phyloP scores from a whole-genome alignment of 2,329 filamentous ascomycete species.

The Metarhizium anisopliae region DNA sequence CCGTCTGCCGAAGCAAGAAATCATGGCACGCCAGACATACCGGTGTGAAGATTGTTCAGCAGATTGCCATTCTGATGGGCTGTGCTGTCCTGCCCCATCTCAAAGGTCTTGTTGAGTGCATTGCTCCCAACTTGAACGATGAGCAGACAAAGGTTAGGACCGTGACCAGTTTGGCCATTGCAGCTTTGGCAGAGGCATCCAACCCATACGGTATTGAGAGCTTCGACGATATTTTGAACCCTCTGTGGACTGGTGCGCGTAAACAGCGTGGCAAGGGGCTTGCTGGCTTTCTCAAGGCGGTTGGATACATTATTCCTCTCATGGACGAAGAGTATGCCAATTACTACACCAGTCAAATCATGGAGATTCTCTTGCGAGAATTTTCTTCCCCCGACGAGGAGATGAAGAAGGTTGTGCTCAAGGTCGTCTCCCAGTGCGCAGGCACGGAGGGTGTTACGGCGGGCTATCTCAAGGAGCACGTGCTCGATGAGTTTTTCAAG shows the following conservation, averaged over 20 bases:
- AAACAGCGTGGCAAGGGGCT: slow-evolving; percentile 96
- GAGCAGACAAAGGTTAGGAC: slow-evolving; percentile 97
- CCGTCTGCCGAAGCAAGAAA: slow-evolving; percentile 96
- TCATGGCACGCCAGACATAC: slow-evolving; percentile 98
- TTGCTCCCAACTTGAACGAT: slow-evolving; percentile 90
- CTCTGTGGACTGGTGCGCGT: slow-evolving; percentile 89
- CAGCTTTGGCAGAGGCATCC: slow-evolving; percentile 87
- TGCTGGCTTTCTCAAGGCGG: slow-evolving; percentile 91
- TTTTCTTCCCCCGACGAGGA: slow-evolving; percentile 97
- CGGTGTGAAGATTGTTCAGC: slow-evolving; percentile 97
- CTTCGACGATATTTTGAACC: slow-evolving; percentile 95
- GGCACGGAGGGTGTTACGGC: slow-evolving; percentile 92
- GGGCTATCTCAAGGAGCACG: slow-evolving; percentile 88
- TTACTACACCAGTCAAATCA: slow-evolving; percentile 97
- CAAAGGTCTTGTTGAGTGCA: slow-evolving; percentile 93
- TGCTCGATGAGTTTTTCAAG: slow-evolving; percentile 95
- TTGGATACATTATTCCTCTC: slow-evolving; percentile 94
- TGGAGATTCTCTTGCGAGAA: slow-evolving; percentile 94
- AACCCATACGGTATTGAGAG: slow-evolving; percentile 99
- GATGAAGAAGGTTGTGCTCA: slow-evolving; percentile 99
- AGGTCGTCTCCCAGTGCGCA: slow-evolving; percentile 93
- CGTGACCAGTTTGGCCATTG: slow-evolving; percentile 89
- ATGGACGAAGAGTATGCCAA: slow-evolving; percentile 99
- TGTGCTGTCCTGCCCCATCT: slow-evolving; percentile 92
- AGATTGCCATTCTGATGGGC: slow-evolving; percentile 97